A percentile compares a stretch with the other conserved stretches of the same genome.
phyloP scores from a whole-genome alignment of 192 early-diverging fungal genomes.

The Coemansia sp. region DNA sequence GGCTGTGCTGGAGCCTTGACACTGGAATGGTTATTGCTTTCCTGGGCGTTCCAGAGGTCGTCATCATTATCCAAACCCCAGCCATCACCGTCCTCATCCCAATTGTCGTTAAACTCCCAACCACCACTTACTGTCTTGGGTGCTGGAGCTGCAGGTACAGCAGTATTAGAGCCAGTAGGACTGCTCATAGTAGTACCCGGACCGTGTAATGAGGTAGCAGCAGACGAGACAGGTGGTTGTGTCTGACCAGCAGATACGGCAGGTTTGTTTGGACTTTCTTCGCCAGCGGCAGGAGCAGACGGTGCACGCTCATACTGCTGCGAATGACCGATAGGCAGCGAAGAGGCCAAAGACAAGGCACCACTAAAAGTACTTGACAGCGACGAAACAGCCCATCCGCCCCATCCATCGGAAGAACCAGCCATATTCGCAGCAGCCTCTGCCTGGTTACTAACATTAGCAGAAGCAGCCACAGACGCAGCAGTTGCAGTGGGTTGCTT shows the following conservation, averaged over 20 bases:
- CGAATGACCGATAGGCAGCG: conserved; percentile 21
- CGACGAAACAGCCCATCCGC: conserved; percentile 87
- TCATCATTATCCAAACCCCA: conserved; percentile 19
- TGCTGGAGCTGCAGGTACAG: neutral
- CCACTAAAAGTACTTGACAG: conserved; percentile 57
- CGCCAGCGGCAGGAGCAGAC: neutral
- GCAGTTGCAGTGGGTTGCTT: conserved; percentile 16
- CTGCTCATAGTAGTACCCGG: too few species aligned
- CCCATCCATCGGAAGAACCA: conserved; percentile 64
- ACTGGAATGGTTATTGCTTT: neutral
- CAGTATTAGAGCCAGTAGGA: conserved; percentile 6
- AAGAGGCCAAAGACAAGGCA: conserved; percentile 40
- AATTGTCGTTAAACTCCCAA: conserved; percentile 41
- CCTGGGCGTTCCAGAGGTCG: neutral
- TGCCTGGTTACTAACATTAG: conserved; percentile 17
- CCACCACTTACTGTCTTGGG: conserved; percentile 14
- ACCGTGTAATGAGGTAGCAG: neutral
- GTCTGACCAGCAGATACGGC: neutral
- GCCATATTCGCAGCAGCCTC: conserved; percentile 47
- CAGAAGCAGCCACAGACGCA: conserved; percentile 7
- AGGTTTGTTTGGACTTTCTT: neutral
- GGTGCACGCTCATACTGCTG: conserved; percentile 8
- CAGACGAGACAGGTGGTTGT: neutral
- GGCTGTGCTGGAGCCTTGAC: neutral
- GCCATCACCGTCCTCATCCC: conserved; percentile 21